phyloP scores from a whole-genome alignment of 2,329 filamentous ascomycete species.

The Xylariomycetidae sp. region DNA sequence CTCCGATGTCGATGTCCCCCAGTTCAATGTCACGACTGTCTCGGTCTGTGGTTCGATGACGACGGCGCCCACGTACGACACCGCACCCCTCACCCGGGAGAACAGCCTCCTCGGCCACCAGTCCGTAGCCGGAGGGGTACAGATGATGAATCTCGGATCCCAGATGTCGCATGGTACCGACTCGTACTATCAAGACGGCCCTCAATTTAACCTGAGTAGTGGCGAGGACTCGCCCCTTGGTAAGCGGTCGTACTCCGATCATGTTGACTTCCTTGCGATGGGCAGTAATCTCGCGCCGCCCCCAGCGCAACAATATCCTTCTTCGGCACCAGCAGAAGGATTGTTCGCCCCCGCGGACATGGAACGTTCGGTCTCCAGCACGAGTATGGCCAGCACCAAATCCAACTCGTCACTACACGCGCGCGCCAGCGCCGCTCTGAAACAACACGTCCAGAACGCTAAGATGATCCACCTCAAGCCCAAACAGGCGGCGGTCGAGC shows the following conservation, averaged over 20 bases:
- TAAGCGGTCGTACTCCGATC: conserved; percentile 19
- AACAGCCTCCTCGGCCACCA: conserved; percentile 28
- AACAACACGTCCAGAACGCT: conserved; percentile 41
- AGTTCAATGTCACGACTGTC: conserved; percentile 19
- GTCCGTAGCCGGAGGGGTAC: conserved; percentile 23
- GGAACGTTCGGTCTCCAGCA: conserved; percentile 45
- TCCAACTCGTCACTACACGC: conserved; percentile 42
- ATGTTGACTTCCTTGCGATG: conserved; percentile 30
- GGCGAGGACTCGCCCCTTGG: conserved; percentile 21
- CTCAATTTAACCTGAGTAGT: conserved; percentile 16
- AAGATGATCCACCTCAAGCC: conserved; percentile 37
- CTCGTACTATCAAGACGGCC: conserved; percentile 17
- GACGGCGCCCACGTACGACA: conserved; percentile 28
- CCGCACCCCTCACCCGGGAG: conserved; percentile 27
- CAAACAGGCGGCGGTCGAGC: conserved; percentile 34
- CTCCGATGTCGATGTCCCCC: conserved; percentile 17
- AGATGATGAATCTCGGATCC: conserved; percentile 29
- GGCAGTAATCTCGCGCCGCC: conserved; percentile 30
- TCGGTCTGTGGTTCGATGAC: conserved; percentile 33
- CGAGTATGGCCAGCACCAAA: conserved; percentile 36
- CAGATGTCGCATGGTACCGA: conserved; percentile 26
- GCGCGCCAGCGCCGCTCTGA: conserved; percentile 44
- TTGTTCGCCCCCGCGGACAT: conserved; percentile 33
- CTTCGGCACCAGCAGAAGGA: conserved; percentile 23
- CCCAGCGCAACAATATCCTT: conserved; percentile 25